Conservation (phyloP, 495 filamentous ascomycete species). For the Tuber aestivum region DNA sequence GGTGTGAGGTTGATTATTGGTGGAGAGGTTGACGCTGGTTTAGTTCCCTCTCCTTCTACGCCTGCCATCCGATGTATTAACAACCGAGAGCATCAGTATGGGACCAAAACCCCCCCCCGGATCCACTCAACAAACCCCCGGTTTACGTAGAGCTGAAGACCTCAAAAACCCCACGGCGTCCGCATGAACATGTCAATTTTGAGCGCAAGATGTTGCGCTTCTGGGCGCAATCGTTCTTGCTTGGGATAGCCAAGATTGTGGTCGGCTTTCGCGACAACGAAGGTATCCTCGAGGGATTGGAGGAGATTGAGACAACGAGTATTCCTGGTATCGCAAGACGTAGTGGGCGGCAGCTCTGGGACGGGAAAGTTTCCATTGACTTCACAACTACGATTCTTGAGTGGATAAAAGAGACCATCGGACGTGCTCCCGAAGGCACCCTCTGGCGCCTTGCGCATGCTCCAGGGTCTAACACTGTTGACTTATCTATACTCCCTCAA, state of each 20-base stretch:
- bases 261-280: conserved; percentile 74
- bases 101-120: conserved; percentile 43
- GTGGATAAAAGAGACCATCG: conserved; percentile 47
- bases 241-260: conserved; percentile 85
- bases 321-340: conserved; percentile 69
- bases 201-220: conserved; percentile 88
- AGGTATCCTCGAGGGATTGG: conserved; percentile 62
- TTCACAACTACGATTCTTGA: conserved; percentile 71
- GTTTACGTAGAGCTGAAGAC: conserved; percentile 97
- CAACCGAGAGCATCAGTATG: conserved; percentile 17
- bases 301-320: conserved; percentile 69
- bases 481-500: conserved; percentile 57
- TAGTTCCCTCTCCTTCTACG: conserved; percentile 30
- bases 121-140: conserved; percentile 56
- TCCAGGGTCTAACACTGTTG: conserved; percentile 55
- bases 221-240: conserved; percentile 93
- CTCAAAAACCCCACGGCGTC: conserved; percentile 58
- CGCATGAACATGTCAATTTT: conserved; percentile 64
- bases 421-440: conserved; percentile 67
- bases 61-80: background rate
- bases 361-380: conserved; percentile 85
- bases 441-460: conserved; percentile 73
- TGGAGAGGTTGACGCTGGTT: conserved; percentile 92
- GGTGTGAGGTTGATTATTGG: conserved; percentile 66
- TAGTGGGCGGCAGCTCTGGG: conserved; percentile 63